A percentile compares a stretch with the other conserved stretches of the same genome.
These are phyloP conservation scores for Suillus bovinus DNA, from an alignment of 768 basidiomycete genomes.

Conservation along the genomic window DNA sequence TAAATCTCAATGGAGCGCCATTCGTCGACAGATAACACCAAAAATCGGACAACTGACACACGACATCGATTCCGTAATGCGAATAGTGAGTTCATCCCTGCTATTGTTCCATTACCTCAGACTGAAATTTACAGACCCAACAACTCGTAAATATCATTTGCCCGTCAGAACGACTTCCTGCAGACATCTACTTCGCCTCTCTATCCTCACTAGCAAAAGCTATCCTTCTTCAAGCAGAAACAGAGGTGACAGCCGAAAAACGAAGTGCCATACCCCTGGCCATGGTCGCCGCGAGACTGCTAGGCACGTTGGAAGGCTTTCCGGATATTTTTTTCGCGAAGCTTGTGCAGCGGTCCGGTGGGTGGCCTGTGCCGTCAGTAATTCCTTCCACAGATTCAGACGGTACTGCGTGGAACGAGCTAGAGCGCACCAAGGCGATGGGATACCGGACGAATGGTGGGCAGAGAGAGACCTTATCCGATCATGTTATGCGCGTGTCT, in stretches of 20 bases:
- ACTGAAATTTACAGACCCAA: constrained; percentile 32
- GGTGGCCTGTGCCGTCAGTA: constrained; percentile 77
- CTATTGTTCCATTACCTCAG: constrained; percentile 13
- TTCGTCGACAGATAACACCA: constrained; percentile 78
- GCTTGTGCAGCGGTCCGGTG: constrained; percentile 84
- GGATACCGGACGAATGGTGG: constrained; percentile 51
- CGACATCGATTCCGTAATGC: constrained; percentile 56
- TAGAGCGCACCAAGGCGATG: constrained; percentile 47
- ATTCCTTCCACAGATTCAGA: constrained; percentile 56
- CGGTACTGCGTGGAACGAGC: constrained; percentile 44
- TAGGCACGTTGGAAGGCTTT: constrained; percentile 59
- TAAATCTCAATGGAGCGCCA: constrained; percentile 63
- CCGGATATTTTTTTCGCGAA: constrained; percentile 79
- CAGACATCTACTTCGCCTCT: constrained; percentile 66
- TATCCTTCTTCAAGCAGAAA: constrained; percentile 90
- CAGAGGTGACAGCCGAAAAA: constrained; percentile 88
- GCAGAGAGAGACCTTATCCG: constrained; percentile 55
- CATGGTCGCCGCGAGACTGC: constrained; percentile 68
- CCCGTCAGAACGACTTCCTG: constrained; percentile 29
- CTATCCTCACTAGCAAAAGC: constrained; percentile 88
- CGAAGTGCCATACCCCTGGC: constrained; percentile 84
- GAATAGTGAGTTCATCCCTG: constrained; percentile 51
- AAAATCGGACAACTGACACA: constrained; percentile 88
- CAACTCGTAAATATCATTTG: constrained; percentile 45
- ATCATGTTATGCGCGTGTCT: constrained; percentile 66